phyloP scores from a whole-genome alignment of 208 protist species.

The Leishmania guyanensis region DNA sequence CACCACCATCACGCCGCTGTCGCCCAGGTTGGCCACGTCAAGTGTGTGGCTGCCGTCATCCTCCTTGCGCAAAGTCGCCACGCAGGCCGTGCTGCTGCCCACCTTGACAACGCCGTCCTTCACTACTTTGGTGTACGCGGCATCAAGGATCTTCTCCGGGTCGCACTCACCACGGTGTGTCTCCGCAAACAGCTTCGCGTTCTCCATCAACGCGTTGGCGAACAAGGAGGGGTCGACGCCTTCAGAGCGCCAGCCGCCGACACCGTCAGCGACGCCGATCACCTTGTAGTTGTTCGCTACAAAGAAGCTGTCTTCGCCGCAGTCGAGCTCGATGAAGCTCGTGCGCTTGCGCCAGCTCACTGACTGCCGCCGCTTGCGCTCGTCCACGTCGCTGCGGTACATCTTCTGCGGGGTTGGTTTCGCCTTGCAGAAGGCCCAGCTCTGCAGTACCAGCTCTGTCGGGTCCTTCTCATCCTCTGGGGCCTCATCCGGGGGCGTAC shows the following conservation, averaged over 20 bases:
- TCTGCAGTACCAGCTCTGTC: conserved; percentile 90
- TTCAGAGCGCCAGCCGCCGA: conserved; percentile 88
- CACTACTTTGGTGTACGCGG: conserved; percentile 79
- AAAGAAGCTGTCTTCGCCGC: conserved; percentile 94
- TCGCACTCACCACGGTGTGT: conserved; percentile 80
- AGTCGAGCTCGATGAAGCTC: conserved; percentile 92
- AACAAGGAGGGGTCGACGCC: conserved; percentile 88
- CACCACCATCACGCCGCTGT: conserved; percentile 88
- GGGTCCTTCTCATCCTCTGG: conserved; percentile 68
- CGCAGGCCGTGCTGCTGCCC: conserved; percentile 90
- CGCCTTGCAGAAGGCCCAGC: conserved; percentile 91
- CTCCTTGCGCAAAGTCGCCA: conserved; percentile 67
- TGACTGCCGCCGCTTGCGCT: conserved; percentile 63
- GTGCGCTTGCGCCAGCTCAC: conserved; percentile 86
- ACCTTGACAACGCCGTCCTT: conserved; percentile 81
- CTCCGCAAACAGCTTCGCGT: conserved; percentile 88
- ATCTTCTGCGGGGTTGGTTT: conserved; percentile 70
- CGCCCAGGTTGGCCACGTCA: conserved; percentile 91
- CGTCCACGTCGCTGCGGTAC: conserved; percentile 87
- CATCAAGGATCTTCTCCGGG: conserved; percentile 82
- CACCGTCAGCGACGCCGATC: conserved; percentile 92
- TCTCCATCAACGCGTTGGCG: conserved; percentile 90
- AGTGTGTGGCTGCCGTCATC: conserved; percentile 62
- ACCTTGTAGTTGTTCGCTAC: conserved; percentile 91
- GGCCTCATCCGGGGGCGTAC: conserved; percentile 71